Evolutionary conservation across 345 rosid species (phyloP).

Genomic region (Combretum micranthum): DNA sequence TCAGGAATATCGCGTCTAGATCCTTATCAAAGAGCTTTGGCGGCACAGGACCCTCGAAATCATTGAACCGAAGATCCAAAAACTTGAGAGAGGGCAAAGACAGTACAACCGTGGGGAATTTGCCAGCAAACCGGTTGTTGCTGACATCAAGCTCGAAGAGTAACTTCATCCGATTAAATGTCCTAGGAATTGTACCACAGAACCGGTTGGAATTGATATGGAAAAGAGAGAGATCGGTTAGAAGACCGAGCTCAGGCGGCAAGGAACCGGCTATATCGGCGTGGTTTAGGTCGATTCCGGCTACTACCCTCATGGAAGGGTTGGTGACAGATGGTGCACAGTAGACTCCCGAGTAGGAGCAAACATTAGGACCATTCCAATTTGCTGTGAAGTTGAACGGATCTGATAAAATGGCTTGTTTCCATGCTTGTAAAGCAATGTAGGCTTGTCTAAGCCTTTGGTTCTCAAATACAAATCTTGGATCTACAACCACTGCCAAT

Average conservation of each 20-base stretch:
- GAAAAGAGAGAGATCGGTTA: slow-evolving; percentile 49
- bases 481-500: slow-evolving; percentile 20
- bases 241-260: slow-evolving; percentile 62
- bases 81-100: slow-evolving; percentile 49
- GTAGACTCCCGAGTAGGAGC: slow-evolving; percentile 79
- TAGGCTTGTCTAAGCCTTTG: slow-evolving; percentile 51
- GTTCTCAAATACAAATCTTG: slow-evolving; percentile 42
- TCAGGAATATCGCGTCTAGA: slow-evolving; percentile 69
- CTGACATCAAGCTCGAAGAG: slow-evolving; percentile 79
- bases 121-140: slow-evolving; percentile 70
- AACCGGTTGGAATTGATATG: slow-evolving; percentile 81
- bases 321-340: slow-evolving; percentile 46
- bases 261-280: slow-evolving; percentile 72
- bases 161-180: slow-evolving; percentile 33
- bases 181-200: slow-evolving; percentile 53
- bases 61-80: slow-evolving; percentile 81
- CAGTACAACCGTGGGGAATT: slow-evolving; percentile 56
- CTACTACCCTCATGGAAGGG: slow-evolving; percentile 47
- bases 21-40: slow-evolving; percentile 55
- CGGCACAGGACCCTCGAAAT: slow-evolving; percentile 72
- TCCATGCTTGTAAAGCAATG: slow-evolving; percentile 86
- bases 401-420: slow-evolving; percentile 56
- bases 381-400: slow-evolving; percentile 46
- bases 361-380: slow-evolving; percentile 69
- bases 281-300: slow-evolving; percentile 71